Conservation (phyloP, 1,284 basidiomycete genomes). For the Phenoliferia sp. region DNA sequence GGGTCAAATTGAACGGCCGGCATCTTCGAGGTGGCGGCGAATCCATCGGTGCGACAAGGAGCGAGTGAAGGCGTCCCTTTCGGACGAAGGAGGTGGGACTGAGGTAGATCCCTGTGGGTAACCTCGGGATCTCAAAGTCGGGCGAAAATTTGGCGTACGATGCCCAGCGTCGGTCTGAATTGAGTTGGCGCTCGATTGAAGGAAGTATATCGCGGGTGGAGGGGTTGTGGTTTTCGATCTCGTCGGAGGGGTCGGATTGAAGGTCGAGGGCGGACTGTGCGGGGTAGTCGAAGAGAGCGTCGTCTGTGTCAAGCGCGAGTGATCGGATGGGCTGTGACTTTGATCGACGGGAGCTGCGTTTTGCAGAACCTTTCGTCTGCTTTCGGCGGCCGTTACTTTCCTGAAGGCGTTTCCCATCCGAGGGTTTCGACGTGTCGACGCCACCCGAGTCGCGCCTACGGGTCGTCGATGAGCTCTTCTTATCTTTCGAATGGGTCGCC, state of each 20-base stretch:
- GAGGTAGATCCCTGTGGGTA: constrained; percentile 54
- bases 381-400: no score
- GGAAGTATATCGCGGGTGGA: background rate
- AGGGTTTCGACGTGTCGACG: no score
- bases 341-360: no score
- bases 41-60: constrained; percentile 38
- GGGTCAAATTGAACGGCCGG: constrained; percentile 33
- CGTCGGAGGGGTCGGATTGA: background rate
- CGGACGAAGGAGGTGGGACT: constrained; percentile 51
- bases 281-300: constrained; percentile 15
- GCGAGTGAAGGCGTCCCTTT: constrained; percentile 53
- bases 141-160: constrained; percentile 40
- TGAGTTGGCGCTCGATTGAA: background rate
- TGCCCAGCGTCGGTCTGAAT: constrained; percentile 19
- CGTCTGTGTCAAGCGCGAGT: constrained; percentile 26
- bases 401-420: no score
- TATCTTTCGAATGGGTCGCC: no score
- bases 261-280: background rate
- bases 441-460: no score
- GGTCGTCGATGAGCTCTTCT: no score
- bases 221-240: background rate
- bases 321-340: no score
- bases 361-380: no score
- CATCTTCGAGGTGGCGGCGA: background rate
- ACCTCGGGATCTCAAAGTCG: constrained; percentile 52